Base-by-base conservation (phyloP, 2,329 filamentous ascomycete genomes). In the Pyrenochaeta sp. region DNA sequence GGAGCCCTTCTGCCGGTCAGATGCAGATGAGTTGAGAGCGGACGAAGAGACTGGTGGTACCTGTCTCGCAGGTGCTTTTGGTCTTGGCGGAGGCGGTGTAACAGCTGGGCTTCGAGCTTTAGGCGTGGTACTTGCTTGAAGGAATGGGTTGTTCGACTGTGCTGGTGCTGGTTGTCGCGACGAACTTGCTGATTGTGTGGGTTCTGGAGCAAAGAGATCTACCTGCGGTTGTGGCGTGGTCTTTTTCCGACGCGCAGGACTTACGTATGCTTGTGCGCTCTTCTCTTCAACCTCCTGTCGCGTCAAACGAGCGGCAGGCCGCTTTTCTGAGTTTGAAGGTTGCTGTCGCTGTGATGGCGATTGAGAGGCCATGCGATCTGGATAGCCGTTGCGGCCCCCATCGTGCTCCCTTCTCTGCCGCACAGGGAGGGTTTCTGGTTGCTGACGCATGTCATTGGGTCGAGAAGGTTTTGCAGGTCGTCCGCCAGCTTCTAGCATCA, bases 201-300 rank as follows among this genome's bases (percentile, higher is more conserved):
- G 61, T 31, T 76, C 64, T 36, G 72, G 58, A n/a, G 74, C 68
- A 45, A 95, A 83, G 20, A 93, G 78, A 70, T 93, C 89, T 1
- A 83, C 78, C 45, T 62, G 61, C 14, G 62, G 63, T 37, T 77
- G 74, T 72, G 79, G 83, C 9, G 83, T 81, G 2, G 86, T 75
- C 73, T 89, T 91, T 75, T 89, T 94, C 68, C 92, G 85, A 63
- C 92, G 85, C 18, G 90, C 90, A 43, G 92, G 91, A 71, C 93
- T 97, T 50, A 97, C 83, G 73, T 98, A 97, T 27, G 89, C 90
- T 64, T 96, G 87, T 12, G 90, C 84, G 43, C 85, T 88, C 72
- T 97, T 88, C 58, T 96, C 90, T 69, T 97, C 92, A 10, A 89
- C 82, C 0, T 85, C 85, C 68, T 92, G 85, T 61, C 90, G 87